Evolutionary conservation across 228 moss, liverwort and hornwort genomes (phyloP).

Genomic region (Sphagnum magellanicum): DNA sequence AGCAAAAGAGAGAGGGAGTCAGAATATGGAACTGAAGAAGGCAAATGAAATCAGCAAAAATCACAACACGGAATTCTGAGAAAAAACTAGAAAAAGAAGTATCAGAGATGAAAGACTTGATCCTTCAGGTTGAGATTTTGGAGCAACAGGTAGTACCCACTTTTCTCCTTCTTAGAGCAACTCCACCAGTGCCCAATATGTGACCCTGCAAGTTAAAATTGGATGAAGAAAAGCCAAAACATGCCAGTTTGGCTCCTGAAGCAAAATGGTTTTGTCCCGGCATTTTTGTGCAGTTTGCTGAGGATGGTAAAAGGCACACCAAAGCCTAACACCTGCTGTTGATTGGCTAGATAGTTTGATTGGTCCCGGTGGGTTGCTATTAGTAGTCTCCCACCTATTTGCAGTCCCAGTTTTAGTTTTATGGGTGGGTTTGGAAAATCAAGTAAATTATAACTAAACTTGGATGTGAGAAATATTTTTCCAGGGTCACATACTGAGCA

Average conservation of each 20-base stretch:
- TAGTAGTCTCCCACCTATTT: no score
- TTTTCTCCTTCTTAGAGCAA: background rate
- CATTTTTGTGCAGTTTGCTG: background rate
- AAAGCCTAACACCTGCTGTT: background rate
- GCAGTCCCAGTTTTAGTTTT: no score
- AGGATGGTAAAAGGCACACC: background rate
- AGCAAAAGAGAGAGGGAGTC: conserved; percentile 37
- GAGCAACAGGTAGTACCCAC: conserved; percentile 33
- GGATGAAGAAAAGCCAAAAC: no score
- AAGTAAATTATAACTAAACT: no score
- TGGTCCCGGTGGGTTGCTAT: background rate
- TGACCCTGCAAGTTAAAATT: no score
- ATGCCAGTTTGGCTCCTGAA: background rate
- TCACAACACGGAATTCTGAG: conserved; percentile 24
- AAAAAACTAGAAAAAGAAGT: conserved; percentile 33
- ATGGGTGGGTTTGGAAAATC: no score
- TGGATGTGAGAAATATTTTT: no score
- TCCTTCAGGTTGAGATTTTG: conserved; percentile 37
- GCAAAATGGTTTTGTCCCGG: background rate
- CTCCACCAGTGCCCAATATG: background rate
- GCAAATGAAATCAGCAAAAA: conserved; percentile 32
- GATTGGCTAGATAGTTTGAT: background rate
- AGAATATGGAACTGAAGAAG: conserved; percentile 45
- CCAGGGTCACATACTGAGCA: no score
- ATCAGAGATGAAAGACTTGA: conserved; percentile 26